Conservation (phyloP, 1,284 basidiomycete species). For the Leucoagaricus sp. region DNA sequence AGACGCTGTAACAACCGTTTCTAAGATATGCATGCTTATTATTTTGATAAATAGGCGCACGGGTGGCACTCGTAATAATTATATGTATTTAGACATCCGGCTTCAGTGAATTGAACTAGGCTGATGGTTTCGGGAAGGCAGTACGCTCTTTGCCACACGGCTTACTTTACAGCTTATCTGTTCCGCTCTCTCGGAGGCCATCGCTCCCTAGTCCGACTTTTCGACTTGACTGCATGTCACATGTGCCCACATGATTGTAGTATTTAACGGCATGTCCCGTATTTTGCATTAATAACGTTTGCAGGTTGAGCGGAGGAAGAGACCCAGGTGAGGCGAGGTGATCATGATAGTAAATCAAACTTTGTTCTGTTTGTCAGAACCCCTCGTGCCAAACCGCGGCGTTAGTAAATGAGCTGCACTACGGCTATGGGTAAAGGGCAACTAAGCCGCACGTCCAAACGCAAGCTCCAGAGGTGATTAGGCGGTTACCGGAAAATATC, state of each 20-base stretch:
- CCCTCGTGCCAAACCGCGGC: background rate
- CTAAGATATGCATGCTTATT: too few species aligned
- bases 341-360: background rate
- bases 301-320: constrained; percentile 11
- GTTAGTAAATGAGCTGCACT: constrained; percentile 1
- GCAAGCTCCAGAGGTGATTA: constrained; percentile 4
- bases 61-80: too few species aligned
- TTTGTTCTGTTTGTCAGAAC: constrained; percentile 8
- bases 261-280: background rate
- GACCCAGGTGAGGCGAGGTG: background rate
- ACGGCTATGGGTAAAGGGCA: constrained; percentile 12
- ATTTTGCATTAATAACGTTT: background rate
- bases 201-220: too few species aligned
- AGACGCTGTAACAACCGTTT: too few species aligned
- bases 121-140: too few species aligned
- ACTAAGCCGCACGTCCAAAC: background rate
- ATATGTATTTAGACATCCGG: too few species aligned
- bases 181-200: too few species aligned
- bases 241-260: background rate
- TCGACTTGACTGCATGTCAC: background rate
- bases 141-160: too few species aligned
- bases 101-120: too few species aligned
- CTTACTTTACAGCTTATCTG: too few species aligned
- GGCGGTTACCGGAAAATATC: constrained; percentile 8
- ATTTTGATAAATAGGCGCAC: too few species aligned